These are phyloP conservation scores for Plasmodium coatneyi DNA, from an alignment of 169 alveolate species.

Conservation along the genomic window DNA sequence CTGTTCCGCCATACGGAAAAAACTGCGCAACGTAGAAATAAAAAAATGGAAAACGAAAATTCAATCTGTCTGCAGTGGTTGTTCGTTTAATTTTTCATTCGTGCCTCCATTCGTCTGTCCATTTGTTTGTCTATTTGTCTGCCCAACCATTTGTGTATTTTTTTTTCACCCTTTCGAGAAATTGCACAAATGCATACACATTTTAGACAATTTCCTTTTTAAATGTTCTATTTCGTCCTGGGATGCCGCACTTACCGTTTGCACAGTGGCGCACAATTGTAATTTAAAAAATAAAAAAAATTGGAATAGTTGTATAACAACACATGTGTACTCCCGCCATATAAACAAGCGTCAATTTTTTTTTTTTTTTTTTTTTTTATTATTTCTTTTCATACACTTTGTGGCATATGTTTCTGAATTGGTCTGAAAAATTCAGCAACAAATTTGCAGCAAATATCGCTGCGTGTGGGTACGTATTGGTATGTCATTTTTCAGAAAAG, in stretches of 20 bases:
- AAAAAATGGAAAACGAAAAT: conserved; percentile 9
- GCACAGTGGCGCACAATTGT: conserved; percentile 70
- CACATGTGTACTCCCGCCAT: background rate
- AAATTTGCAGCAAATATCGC: conserved; percentile 5
- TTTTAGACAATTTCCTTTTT: conserved; percentile 13
- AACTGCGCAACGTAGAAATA: background rate
- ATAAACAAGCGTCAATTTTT: background rate
- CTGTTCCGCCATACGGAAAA: background rate
- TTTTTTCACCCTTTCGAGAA: background rate
- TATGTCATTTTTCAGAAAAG: conserved; percentile 7
- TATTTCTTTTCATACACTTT: background rate
- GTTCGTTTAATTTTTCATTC: background rate
- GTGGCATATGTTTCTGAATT: conserved; percentile 12
- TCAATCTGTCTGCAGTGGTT: conserved; percentile 5
- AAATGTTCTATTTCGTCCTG: background rate
- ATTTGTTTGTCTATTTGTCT: background rate
- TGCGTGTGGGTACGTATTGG: background rate
- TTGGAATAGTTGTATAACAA: background rate
- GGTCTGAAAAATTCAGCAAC: background rate
- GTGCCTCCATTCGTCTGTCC: background rate
- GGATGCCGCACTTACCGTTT: conserved; percentile 1
- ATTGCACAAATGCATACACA: background rate
- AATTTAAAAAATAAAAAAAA: conserved; percentile 15
- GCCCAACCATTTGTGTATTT: background rate
- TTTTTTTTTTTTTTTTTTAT: background rate